A percentile compares a stretch with the other conserved stretches of the same genome.
phyloP scores from a whole-genome alignment of 805 yeast species.

The Ascoidea tarda region DNA sequence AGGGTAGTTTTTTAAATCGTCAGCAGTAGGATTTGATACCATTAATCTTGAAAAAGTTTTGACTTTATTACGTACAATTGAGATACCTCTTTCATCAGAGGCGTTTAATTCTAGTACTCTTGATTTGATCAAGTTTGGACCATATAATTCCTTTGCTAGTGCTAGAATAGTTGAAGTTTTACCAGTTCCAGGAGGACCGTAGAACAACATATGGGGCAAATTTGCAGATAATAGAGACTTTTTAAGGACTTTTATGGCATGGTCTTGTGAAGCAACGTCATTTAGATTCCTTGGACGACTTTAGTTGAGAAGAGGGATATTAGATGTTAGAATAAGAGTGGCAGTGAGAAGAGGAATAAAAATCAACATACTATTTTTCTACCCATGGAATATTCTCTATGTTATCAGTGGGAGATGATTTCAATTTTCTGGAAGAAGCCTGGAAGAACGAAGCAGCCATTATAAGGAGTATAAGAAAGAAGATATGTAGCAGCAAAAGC shows the following conservation, averaged over 20 bases:
- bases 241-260: conserved; percentile 72
- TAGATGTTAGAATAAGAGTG: neutral
- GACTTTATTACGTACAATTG: conserved; percentile 74
- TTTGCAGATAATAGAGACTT: conserved; percentile 70
- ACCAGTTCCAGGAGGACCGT: conserved; percentile 93
- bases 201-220: conserved; percentile 82
- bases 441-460: neutral
- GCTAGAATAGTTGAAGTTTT: conserved; percentile 83
- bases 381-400: conserved; percentile 58
- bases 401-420: neutral
- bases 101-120: conserved; percentile 79
- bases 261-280: conserved; percentile 87
- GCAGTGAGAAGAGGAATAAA: conserved; percentile 1
- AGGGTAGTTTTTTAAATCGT: conserved; percentile 63
- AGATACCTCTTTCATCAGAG: conserved; percentile 83
- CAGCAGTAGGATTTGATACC: conserved; percentile 64
- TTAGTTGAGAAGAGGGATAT: neutral
- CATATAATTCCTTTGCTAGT: conserved; percentile 65
- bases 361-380: conserved; percentile 47
- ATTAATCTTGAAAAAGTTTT: conserved; percentile 78
- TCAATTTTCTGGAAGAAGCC: neutral
- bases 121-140: conserved; percentile 50
- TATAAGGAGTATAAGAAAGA: too few species aligned
- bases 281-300: conserved; percentile 75
- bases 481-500: too few species aligned